Evolutionary conservation across 345 rosid genomes (phyloP).

Genomic region (Corymbia maculata): DNA sequence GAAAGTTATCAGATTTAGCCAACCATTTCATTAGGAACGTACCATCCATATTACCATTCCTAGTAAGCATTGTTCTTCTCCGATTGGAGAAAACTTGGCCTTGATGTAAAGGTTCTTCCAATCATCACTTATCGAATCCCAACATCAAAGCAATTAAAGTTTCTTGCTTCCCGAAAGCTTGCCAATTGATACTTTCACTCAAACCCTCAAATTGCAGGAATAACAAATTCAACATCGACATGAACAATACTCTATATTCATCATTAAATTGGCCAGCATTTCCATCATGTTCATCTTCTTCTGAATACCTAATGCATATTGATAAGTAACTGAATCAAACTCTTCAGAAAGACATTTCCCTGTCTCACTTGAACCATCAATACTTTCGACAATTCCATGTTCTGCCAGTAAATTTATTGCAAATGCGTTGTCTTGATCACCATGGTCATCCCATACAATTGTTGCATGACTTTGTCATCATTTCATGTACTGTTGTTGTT

Average conservation of each 20-base stretch:
- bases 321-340: background rate
- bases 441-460: background rate
- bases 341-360: background rate
- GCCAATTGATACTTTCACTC: background rate
- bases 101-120: background rate
- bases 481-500: background rate
- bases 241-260: background rate
- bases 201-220: background rate
- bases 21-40: background rate
- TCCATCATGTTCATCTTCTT: background rate
- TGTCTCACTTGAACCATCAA: background rate
- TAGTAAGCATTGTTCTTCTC: background rate
- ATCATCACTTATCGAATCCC: background rate
- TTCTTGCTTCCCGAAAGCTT: background rate
- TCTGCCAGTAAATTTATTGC: background rate
- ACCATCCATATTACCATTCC: background rate
- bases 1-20: background rate
- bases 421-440: background rate
- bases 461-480: background rate
- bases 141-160: background rate
- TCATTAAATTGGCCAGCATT: background rate
- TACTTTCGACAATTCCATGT: background rate
- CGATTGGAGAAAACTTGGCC: background rate
- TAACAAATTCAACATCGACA: background rate
- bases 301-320: background rate